Conservation (phyloP, 75 land plant genomes). For the Adiantum capillusveneris region DNA sequence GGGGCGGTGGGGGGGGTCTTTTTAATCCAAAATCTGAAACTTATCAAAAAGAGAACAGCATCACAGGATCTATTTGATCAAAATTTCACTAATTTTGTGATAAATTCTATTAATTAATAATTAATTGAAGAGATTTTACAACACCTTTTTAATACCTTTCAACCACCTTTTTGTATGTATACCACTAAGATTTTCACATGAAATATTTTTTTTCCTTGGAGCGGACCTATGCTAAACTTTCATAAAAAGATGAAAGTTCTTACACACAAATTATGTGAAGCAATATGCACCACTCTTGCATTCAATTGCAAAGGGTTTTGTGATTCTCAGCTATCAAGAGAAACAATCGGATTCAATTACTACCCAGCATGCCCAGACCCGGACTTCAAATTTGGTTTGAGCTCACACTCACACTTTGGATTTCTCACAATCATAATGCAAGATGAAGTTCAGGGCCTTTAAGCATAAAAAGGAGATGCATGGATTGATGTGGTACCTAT, state of each 20-base stretch:
- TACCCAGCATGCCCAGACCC: conserved; percentile 78
- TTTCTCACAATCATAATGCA: too few species aligned
- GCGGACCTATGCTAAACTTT: neutral
- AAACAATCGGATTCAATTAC: conserved; percentile 55
- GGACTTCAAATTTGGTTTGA: conserved; percentile 57
- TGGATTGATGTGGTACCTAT: too few species aligned
- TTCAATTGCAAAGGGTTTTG: neutral
- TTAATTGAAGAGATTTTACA: neutral
- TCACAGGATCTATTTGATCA: too few species aligned
- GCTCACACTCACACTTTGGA: too few species aligned
- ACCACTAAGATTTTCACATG: neutral
- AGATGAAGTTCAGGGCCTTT: too few species aligned
- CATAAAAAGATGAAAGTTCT: neutral
- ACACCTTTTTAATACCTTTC: neutral
- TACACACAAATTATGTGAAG: neutral
- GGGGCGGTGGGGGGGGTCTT: too few species aligned
- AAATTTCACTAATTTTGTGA: neutral
- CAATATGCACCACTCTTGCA: neutral
- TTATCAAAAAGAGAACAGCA: too few species aligned
- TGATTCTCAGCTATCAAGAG: conserved; percentile 4
- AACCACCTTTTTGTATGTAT: neutral
- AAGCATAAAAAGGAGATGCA: too few species aligned
- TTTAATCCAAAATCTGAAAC: too few species aligned
- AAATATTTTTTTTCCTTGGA: too few species aligned
- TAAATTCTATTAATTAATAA: too few species aligned